Evolutionary conservation across 1,139 yeast species (phyloP).

Genomic region (Chernovozyma aurita): DNA sequence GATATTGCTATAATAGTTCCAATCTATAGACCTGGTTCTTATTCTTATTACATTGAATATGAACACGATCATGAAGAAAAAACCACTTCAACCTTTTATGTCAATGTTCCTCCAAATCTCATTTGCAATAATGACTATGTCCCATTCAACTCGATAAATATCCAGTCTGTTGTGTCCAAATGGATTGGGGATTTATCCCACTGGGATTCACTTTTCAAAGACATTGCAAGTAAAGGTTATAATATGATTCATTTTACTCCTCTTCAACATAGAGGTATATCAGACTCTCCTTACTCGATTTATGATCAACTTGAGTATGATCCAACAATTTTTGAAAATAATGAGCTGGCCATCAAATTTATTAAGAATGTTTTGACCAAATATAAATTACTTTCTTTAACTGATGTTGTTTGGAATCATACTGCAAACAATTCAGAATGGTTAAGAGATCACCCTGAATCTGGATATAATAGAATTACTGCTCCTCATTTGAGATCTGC

Average conservation of each 20-base stretch:
- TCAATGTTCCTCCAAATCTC: conserved; percentile 79
- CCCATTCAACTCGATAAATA: conserved; percentile 74
- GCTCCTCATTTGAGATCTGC: conserved; percentile 89
- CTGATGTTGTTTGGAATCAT: conserved; percentile 93
- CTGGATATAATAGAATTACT: conserved; percentile 80
- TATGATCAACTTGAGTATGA: conserved; percentile 82
- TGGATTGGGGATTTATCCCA: conserved; percentile 63
- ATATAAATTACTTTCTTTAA: conserved; percentile 66
- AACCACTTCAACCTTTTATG: conserved; percentile 58
- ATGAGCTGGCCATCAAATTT: conserved; percentile 25
- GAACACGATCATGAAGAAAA: conserved; percentile 37
- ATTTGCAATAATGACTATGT: conserved; percentile 51
- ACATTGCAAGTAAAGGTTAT: conserved; percentile 71
- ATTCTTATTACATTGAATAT: conserved; percentile 59
- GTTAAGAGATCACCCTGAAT: conserved; percentile 82
- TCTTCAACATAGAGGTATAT: conserved; percentile 79
- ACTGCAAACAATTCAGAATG: conserved; percentile 88
- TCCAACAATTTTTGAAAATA: conserved; percentile 50
- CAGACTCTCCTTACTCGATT: conserved; percentile 90
- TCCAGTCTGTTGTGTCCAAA: conserved; percentile 85
- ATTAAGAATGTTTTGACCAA: conserved; percentile 44
- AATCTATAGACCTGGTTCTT: conserved; percentile 76
- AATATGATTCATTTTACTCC: conserved; percentile 97
- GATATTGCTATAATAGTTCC: conserved; percentile 61
- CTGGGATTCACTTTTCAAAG: conserved; percentile 66